These are phyloP conservation scores for Drosera spatulata DNA, from an alignment of 179 eudicot genomes.

Conservation along the genomic window DNA sequence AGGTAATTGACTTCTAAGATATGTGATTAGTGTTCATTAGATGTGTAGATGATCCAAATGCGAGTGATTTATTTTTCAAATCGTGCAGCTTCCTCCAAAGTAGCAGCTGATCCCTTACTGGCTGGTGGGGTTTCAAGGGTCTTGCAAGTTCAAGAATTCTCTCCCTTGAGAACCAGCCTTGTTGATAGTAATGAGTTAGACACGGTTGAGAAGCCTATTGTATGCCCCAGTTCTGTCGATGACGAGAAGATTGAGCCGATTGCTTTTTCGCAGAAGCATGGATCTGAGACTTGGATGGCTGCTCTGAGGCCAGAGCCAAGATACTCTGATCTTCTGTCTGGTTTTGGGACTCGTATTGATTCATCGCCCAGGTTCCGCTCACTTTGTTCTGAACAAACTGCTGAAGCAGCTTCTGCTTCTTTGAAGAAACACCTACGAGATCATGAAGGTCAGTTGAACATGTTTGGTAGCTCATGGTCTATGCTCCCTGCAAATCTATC, in stretches of 20 bases:
- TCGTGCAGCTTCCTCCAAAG: conserved; percentile 44
- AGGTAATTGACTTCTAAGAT: conserved; percentile 29
- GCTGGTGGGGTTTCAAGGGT: conserved; percentile 59
- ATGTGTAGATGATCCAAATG: not conserved
- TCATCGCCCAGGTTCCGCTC: conserved; percentile 33
- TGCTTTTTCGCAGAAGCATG: conserved; percentile 40
- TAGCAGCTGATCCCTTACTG: conserved; percentile 48
- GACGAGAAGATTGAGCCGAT: conserved; percentile 41
- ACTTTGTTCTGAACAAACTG: conserved; percentile 23
- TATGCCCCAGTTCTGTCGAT: conserved; percentile 41
- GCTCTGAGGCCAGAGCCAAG: conserved; percentile 46
- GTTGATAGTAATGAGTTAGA: conserved; percentile 67
- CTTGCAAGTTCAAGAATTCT: conserved; percentile 88
- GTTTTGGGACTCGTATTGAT: conserved; percentile 49
- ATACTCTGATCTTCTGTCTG: conserved; percentile 64
- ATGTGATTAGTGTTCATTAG: not conserved
- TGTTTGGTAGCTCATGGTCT: conserved; percentile 46
- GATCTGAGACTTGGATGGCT: conserved; percentile 42
- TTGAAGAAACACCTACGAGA: conserved; percentile 31
- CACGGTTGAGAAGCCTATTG: conserved; percentile 42
- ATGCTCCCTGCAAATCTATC: conserved; percentile 46
- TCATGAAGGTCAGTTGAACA: conserved; percentile 45
- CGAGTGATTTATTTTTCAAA: not conserved
- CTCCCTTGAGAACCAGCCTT: conserved; percentile 52
- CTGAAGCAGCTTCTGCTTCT: conserved; percentile 15